Evolutionary conservation across 2,329 filamentous ascomycete genomes (phyloP), one percentile per base, ranked within the genome.

Genomic region (Stagonosporopsis cucurbitacearum): DNA sequence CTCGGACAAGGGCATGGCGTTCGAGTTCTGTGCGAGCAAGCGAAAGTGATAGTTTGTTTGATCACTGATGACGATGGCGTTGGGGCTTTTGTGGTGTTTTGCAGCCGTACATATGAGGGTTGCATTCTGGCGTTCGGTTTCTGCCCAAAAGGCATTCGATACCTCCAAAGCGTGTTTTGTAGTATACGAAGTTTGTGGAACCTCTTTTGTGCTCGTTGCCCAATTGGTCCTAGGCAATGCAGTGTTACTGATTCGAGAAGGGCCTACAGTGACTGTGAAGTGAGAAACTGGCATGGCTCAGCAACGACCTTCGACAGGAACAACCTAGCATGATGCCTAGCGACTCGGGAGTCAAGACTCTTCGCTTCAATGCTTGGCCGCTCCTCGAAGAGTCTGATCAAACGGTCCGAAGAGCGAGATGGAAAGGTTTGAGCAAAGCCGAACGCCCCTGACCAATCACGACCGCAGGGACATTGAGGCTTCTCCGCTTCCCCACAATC

Each of bases 21-120:
- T 59, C 33, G 63, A 67, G 49, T 66, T 66, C 12, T 67, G 65
- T 32, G 61, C 59, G 4, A 52, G 50, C 12, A 54, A 59, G n/a
- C 45, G 56, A 15, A 53, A 57, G 17, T 58, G 39, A 55, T 30
- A n/a, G 22, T 0, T 9, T 35, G 4, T 23, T 30, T 20, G 8
- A 15, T 44, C 6, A 8, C 7, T 44, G 30, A 44, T 28, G 19
- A 51, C 11, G 35, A 22, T 13, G 30, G 20, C 9, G 20, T 26
- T 35, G 8, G 17, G 30, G 30, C 9, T 9, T 28, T 37, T 25
- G 19, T 7, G 9, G 33, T 28, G 4, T 17, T 4, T 4, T 20
- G 22, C 9, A 11, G 2, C 19, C 37, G 17, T 47, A 56, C 28
- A 51, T 15, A 47, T 19, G 32, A 19, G n/a, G 15, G 25, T 7